These are phyloP conservation scores for Exophiala mesophila DNA, from an alignment of 2,329 filamentous ascomycete genomes.

Conservation along the genomic window DNA sequence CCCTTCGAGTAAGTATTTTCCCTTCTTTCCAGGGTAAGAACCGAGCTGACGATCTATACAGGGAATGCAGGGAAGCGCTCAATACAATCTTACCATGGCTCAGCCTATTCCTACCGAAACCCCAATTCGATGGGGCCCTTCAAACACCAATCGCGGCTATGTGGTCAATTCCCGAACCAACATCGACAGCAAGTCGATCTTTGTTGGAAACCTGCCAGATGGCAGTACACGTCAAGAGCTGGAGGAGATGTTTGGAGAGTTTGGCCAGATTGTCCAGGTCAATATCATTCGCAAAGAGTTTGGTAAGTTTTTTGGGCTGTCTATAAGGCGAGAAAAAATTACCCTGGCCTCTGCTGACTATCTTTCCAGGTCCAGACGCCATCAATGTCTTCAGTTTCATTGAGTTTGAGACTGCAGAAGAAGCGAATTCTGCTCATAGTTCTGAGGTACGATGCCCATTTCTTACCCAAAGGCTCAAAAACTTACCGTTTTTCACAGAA, in stretches of 20 bases:
- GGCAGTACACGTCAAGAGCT: conserved; percentile 17
- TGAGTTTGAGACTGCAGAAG: conserved; percentile 17
- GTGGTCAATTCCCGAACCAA: conserved; percentile 10
- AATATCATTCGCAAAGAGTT: conserved; percentile 25
- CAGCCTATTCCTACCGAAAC: background rate
- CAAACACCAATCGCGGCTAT: background rate
- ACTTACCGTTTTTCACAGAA: background rate
- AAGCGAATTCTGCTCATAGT: conserved; percentile 20
- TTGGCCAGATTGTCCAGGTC: conserved; percentile 20
- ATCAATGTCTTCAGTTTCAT: conserved; percentile 26
- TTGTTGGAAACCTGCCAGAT: conserved; percentile 25
- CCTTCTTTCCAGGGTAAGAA: background rate
- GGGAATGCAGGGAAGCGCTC: background rate
- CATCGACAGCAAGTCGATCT: conserved; percentile 24
- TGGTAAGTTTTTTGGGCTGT: no score
- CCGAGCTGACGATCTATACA: conserved; percentile 1
- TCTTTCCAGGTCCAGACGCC: conserved; percentile 7
- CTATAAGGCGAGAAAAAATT: no score
- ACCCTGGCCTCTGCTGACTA: no score
- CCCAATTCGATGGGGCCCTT: background rate
- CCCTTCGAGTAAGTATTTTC: conserved; percentile 18
- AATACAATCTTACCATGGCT: conserved; percentile 17
- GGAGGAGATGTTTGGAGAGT: conserved; percentile 15
- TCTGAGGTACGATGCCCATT: no score
- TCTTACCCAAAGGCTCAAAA: no score